A percentile compares a stretch with the other conserved stretches of the same genome.
Evolutionary conservation across 371 early-diverging fungal genomes (phyloP).

Genomic region (Syncephalastrum contaminatum): DNA sequence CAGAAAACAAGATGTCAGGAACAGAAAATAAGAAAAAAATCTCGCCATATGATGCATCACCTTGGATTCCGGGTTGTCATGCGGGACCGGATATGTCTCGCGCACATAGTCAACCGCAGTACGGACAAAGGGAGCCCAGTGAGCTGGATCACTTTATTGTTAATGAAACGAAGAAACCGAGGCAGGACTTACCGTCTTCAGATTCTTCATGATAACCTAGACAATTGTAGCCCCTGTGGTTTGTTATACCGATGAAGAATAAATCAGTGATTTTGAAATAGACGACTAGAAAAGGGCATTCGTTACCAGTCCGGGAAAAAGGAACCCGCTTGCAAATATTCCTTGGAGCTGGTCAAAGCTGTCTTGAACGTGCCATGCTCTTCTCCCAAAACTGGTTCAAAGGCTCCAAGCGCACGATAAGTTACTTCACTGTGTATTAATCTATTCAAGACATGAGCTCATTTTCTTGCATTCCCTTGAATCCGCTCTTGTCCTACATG

Average conservation of each 20-base stretch:
- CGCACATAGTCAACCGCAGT: slow-evolving; percentile 63
- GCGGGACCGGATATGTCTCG: slow-evolving; percentile 27
- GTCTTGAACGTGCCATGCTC: slow-evolving; percentile 18
- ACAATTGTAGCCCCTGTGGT: slow-evolving; percentile 58
- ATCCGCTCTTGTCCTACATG: slow-evolving; percentile 6
- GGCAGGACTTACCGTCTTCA: slow-evolving; percentile 45
- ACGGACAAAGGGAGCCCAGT: slow-evolving; percentile 83
- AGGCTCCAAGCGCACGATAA: slow-evolving; percentile 33
- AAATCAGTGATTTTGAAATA: too few species aligned
- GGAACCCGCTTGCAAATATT: slow-evolving; percentile 73
- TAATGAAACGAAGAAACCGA: not conserved
- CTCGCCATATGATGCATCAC: slow-evolving; percentile 14
- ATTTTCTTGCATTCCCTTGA: too few species aligned
- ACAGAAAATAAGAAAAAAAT: slow-evolving; percentile 2
- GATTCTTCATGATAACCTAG: slow-evolving; percentile 43
- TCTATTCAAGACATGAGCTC: slow-evolving; percentile 9
- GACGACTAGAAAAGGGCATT: slow-evolving; percentile 26
- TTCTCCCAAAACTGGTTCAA: slow-evolving; percentile 20
- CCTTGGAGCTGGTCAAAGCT: slow-evolving; percentile 46
- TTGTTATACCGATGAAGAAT: too few species aligned
- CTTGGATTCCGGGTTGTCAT: slow-evolving; percentile 23
- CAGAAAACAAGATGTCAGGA: not conserved
- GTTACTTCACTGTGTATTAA: slow-evolving; percentile 49
- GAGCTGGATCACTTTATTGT: slow-evolving; percentile 48
- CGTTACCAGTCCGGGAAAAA: slow-evolving; percentile 89